Evolutionary conservation across 1,284 basidiomycete genomes (phyloP), one percentile per base, ranked within the genome.

Genomic region (Rhodofomes roseus): DNA sequence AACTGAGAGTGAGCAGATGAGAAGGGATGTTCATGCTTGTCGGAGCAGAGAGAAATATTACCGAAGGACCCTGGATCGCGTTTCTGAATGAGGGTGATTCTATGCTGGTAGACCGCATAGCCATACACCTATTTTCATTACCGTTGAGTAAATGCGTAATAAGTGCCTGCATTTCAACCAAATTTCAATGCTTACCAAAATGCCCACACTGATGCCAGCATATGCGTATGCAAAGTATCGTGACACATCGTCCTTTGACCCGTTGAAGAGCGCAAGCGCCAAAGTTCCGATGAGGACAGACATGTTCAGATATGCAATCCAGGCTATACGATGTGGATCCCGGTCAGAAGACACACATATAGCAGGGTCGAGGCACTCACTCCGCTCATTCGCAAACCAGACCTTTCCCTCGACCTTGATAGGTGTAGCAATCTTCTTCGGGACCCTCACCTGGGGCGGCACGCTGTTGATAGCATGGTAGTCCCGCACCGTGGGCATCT

Each of bases 381-480:
- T 99, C 66, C 97, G 81, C 76, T 99, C 97, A 73, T 98, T 98
- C 7, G 97, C 96, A 76, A 99, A 98, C 92, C 96, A 99, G 44
- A 99, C 96, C 72, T 99, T 99, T 34, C 91, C 92, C 74, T 99
- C 96, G 40, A 99, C 93, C 65, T 90, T 91, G 66, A 98, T 84
- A 0, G 94, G 90, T 0, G 95, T 93, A 0, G 92, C 81, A 37
- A 96, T 87, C 73, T 96, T 96, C 80, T 95, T 92, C 0, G 92
- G 93, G 0, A 92, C 79, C 39, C 86, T 79, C 39, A 92, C 83
- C 51, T 81, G 78, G 0, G 84, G 75, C 1, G 87, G 83, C 0
- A 85, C 68, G 5, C 78, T 71, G 65, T 82, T 88, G 67, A 89
- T 89, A 1, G 90, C 74, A 66, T 85, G 83, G 68, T 92, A 92